phyloP scores from a whole-genome alignment of 75 land plant species.

The Pseudotsuga menziesii region DNA sequence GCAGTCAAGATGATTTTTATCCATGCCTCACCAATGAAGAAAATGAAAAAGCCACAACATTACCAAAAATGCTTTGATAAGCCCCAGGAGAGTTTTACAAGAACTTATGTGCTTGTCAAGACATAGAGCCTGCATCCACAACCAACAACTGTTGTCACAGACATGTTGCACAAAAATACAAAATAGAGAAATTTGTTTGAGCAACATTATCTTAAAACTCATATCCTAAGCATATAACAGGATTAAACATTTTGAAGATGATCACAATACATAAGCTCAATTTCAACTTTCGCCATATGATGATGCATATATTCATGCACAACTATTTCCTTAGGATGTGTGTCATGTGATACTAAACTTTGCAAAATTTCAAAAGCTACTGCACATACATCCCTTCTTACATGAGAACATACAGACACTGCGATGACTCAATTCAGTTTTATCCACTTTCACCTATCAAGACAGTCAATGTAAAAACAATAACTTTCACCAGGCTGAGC shows the following conservation, averaged over 20 bases:
- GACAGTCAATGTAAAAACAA: background rate
- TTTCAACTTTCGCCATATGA: background rate
- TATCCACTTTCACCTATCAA: background rate
- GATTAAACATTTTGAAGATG: background rate
- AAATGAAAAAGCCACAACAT: conserved; percentile 7
- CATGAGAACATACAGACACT: background rate
- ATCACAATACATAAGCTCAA: background rate
- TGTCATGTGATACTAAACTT: background rate
- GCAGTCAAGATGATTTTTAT: conserved; percentile 59
- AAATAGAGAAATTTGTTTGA: background rate
- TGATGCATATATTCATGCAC: background rate
- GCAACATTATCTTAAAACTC: background rate
- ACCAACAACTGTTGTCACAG: background rate
- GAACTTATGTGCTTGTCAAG: background rate
- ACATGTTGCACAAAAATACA: background rate
- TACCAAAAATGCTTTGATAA: background rate
- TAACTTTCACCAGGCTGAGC: background rate
- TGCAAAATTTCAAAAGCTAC: background rate
- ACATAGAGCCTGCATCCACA: background rate
- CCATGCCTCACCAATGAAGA: conserved; percentile 34
- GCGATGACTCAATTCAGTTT: background rate
- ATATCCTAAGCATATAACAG: background rate
- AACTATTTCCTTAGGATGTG: too few species aligned
- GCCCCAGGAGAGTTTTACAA: background rate
- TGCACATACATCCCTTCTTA: background rate